phyloP scores from a whole-genome alignment of 1,284 basidiomycete species.

The Trichosporon asahii region DNA sequence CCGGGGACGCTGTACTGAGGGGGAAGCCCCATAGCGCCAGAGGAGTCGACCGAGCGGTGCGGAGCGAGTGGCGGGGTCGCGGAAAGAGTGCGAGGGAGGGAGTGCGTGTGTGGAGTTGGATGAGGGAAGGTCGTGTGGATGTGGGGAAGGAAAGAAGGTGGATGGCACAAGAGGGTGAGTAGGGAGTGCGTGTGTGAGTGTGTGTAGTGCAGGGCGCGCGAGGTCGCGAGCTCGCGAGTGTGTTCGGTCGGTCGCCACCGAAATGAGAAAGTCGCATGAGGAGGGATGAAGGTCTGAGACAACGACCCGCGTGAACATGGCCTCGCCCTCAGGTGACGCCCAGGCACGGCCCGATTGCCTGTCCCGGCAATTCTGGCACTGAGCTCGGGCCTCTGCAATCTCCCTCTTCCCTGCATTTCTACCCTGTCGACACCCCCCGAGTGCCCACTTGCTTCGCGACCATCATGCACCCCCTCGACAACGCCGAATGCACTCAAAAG shows the following conservation, averaged over 20 bases:
- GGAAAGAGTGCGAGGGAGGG: not conserved
- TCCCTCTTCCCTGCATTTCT: not conserved
- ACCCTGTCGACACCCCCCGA: not conserved
- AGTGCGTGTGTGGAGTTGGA: not conserved
- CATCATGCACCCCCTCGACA: not conserved
- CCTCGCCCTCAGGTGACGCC: not conserved
- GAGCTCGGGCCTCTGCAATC: not conserved
- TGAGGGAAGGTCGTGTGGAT: not conserved
- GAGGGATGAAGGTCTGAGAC: not conserved
- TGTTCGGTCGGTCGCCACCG: not conserved
- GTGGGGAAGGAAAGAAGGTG: not conserved
- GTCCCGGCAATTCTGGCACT: not conserved
- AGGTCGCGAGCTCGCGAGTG: too few species aligned
- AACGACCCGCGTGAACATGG: not conserved
- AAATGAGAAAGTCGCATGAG: not conserved
- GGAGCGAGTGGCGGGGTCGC: not conserved
- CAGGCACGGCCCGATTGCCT: slow-evolving; percentile 5
- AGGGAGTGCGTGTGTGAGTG: not conserved
- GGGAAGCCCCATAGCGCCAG: not conserved
- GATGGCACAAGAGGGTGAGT: not conserved
- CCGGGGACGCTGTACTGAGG: not conserved
- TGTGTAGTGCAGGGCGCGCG: too few species aligned
- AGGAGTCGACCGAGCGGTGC: not conserved
- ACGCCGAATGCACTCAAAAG: not conserved
- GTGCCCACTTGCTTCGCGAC: not conserved